Evolutionary conservation across 306 rosid genomes (phyloP).

Genomic region (Myrica gale): DNA sequence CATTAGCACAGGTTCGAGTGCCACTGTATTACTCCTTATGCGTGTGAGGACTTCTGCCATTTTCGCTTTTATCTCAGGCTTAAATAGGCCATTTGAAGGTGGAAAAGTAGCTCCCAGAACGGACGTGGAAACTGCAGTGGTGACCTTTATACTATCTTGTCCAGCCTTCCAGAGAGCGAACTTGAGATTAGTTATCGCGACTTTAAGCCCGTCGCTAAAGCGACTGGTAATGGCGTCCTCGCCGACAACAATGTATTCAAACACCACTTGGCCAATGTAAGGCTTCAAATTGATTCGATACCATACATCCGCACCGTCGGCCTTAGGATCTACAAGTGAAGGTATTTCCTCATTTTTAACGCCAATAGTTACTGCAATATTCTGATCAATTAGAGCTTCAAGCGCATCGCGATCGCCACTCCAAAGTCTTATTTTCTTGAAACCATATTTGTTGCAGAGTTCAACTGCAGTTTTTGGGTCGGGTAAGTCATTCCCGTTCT

Average conservation of each 20-base stretch:
- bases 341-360: not conserved
- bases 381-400: not conserved
- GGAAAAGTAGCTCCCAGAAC: constrained; percentile 17
- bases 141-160: constrained; percentile 7
- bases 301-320: not conserved
- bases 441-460: not conserved
- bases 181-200: not conserved
- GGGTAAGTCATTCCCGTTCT: not conserved
- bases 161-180: not conserved
- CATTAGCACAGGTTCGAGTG: not conserved
- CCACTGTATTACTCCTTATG: not conserved
- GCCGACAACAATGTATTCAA: not conserved
- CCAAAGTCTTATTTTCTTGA: not conserved
- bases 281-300: not conserved
- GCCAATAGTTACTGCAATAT: not conserved
- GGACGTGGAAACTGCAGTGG: constrained; percentile 26
- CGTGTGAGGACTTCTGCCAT: not conserved
- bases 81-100: constrained; percentile 30
- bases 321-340: not conserved
- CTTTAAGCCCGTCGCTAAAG: not conserved
- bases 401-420: not conserved
- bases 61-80: not conserved
- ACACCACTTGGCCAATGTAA: not conserved
- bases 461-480: not conserved
- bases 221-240: not conserved